phyloP scores from a whole-genome alignment of 1,139 yeast genomes.

The Yamadazyma spencermartinsiae region DNA sequence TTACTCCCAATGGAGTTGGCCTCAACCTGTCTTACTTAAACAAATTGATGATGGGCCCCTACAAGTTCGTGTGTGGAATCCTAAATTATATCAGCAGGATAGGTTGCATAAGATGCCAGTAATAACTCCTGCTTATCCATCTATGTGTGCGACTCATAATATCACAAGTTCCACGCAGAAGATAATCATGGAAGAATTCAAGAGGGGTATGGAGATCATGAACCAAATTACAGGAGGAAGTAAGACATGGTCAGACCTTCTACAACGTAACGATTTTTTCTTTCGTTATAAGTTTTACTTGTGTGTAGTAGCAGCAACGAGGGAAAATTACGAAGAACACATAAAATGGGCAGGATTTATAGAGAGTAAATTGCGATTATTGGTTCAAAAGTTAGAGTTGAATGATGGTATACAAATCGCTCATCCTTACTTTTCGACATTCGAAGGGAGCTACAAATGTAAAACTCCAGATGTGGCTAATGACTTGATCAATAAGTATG shows the following conservation, averaged over 20 bases:
- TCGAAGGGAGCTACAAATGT: constrained; percentile 56
- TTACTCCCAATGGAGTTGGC: constrained; percentile 94
- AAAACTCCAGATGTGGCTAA: constrained; percentile 54
- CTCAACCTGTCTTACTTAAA: constrained; percentile 91
- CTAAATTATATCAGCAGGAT: constrained; percentile 83
- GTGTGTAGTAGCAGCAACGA: constrained; percentile 77
- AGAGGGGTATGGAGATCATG: constrained; percentile 71
- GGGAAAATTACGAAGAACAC: constrained; percentile 68
- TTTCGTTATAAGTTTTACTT: constrained; percentile 81
- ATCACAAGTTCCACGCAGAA: constrained; percentile 85
- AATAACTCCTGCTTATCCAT: constrained; percentile 98
- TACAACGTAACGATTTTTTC: constrained; percentile 80
- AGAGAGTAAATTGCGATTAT: constrained; percentile 78
- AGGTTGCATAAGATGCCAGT: constrained; percentile 95
- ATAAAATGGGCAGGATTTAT: constrained; percentile 90
- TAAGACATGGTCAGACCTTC: constrained; percentile 72
- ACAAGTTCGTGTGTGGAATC: constrained; percentile 97
- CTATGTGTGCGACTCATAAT: constrained; percentile 99
- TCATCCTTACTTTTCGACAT: constrained; percentile 86
- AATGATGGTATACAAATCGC: constrained; percentile 76
- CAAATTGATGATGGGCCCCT: constrained; percentile 96
- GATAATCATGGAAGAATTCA: constrained; percentile 71
- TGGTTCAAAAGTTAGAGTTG: constrained; percentile 80
- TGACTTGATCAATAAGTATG: constrained; percentile 54
- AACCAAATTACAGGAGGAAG: constrained; percentile 65